Evolutionary conservation across 345 rosid genomes (phyloP).

Genomic region (Gynandropsis gynandra): DNA sequence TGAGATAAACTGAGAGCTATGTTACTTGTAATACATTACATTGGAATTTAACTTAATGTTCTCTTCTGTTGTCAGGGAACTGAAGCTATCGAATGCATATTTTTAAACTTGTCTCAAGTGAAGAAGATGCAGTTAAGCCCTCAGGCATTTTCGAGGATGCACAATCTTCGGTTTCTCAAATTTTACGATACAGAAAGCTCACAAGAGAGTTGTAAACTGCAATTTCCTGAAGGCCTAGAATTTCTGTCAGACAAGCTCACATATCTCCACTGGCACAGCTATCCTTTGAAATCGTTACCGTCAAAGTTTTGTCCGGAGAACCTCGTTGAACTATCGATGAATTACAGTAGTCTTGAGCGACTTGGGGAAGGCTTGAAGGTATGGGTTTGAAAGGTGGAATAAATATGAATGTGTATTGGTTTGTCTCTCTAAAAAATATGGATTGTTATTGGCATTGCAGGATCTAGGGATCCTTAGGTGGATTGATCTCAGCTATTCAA

Average conservation of each 20-base stretch:
- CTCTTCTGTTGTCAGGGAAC: constrained; percentile 22
- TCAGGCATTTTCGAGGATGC: constrained; percentile 26
- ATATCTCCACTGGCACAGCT: constrained; percentile 31
- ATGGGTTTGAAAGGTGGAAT: not conserved
- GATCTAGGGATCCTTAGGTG: constrained; percentile 24
- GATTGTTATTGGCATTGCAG: constrained; percentile 10
- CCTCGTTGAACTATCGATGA: constrained; percentile 26
- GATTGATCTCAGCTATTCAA: constrained; percentile 22
- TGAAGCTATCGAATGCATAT: constrained; percentile 26
- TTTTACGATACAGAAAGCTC: constrained; percentile 23
- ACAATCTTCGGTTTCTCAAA: constrained; percentile 29
- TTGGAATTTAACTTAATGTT: not conserved
- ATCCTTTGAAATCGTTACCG: constrained; percentile 25
- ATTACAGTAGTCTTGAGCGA: constrained; percentile 20
- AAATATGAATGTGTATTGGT: not conserved
- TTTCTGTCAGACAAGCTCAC: constrained; percentile 26
- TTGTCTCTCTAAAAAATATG: not conserved
- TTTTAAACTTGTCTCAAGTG: constrained; percentile 22
- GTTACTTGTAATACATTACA: constrained; percentile 4
- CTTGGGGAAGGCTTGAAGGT: constrained; percentile 29
- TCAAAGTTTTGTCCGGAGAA: constrained; percentile 20
- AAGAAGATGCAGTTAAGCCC: constrained; percentile 15
- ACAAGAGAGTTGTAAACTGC: constrained; percentile 4
- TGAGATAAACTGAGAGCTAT: constrained; percentile 26
- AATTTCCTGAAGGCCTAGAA: constrained; percentile 19